Conservation (phyloP, 202 grass and related monocot species). For the Dendrocalamus latiflorus region DNA sequence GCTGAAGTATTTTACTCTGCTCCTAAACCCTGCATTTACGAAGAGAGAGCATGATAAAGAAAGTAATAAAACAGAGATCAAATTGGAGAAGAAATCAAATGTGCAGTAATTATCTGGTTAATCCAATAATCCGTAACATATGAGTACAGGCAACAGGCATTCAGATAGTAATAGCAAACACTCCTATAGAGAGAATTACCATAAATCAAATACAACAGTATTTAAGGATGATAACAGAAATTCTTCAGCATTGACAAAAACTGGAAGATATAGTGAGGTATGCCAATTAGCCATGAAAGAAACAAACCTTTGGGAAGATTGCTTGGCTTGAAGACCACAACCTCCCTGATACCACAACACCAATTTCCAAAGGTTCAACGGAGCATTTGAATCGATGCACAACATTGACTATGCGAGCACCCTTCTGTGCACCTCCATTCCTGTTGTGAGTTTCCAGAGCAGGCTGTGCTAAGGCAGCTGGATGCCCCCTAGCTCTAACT, state of each 20-base stretch:
- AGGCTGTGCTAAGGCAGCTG: slow-evolving; percentile 32
- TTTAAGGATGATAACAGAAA: slow-evolving; percentile 22
- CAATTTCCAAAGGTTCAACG: slow-evolving; percentile 82
- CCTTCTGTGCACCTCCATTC: slow-evolving; percentile 52
- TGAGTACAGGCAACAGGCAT: background rate
- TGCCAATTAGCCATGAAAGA: slow-evolving; percentile 5
- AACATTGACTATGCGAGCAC: slow-evolving; percentile 76
- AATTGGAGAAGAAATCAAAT: no score
- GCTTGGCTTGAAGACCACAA: slow-evolving; percentile 69
- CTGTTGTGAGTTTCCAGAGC: no score
- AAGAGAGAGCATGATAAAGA: no score
- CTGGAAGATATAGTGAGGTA: background rate
- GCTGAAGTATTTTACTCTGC: no score
- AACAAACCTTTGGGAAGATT: slow-evolving; percentile 85
- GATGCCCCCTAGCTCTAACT: slow-evolving; percentile 42
- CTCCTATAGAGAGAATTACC: background rate
- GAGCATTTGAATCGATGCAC: slow-evolving; percentile 64
- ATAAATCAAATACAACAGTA: slow-evolving; percentile 14
- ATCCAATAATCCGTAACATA: no score
- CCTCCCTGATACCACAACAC: slow-evolving; percentile 57
- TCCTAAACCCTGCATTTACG: no score
- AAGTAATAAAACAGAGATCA: no score
- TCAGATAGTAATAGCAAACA: slow-evolving; percentile 8
- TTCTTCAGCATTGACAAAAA: background rate
- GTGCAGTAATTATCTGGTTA: no score